Evolutionary conservation across 116 monocot genomes (phyloP).

Genomic region (Posidonia oceanica): DNA sequence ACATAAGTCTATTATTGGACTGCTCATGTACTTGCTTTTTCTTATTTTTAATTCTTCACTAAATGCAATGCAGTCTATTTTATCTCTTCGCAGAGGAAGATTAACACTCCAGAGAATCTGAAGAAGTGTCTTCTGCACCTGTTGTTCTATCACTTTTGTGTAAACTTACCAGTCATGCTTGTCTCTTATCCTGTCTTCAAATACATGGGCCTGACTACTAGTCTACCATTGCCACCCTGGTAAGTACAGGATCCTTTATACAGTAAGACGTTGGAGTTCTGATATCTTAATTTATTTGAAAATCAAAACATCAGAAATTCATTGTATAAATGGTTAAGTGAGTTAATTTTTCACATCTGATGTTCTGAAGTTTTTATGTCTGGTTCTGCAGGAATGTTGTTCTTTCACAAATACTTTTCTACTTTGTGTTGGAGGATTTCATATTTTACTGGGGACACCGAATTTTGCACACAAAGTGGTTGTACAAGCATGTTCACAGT

Average conservation of each 20-base stretch:
- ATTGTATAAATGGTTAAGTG: neutral
- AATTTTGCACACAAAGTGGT: conserved; percentile 81
- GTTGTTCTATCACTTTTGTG: conserved; percentile 66
- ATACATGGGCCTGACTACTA: conserved; percentile 75
- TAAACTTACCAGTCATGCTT: conserved; percentile 84
- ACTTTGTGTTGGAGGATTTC: conserved; percentile 69
- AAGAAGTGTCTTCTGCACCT: conserved; percentile 52
- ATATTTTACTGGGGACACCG: conserved; percentile 76
- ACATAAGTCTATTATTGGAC: too few relatives aligned
- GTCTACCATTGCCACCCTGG: conserved; percentile 82
- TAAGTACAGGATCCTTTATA: conserved; percentile 10
- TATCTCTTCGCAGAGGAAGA: conserved; percentile 51
- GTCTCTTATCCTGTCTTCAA: conserved; percentile 74
- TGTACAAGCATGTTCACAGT: conserved; percentile 95
- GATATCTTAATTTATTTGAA: neutral
- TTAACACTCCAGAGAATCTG: conserved; percentile 49
- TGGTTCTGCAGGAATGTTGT: conserved; percentile 48
- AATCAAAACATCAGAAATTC: neutral
- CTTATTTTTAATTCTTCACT: neutral
- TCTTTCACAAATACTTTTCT: conserved; percentile 58
- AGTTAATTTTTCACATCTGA: neutral
- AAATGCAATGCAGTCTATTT: neutral
- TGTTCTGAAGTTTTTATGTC: neutral
- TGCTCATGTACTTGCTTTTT: too few relatives aligned
- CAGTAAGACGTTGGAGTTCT: neutral